phyloP scores from a whole-genome alignment of 73 alveolate genomes.

The Blepharisma japonicum region DNA sequence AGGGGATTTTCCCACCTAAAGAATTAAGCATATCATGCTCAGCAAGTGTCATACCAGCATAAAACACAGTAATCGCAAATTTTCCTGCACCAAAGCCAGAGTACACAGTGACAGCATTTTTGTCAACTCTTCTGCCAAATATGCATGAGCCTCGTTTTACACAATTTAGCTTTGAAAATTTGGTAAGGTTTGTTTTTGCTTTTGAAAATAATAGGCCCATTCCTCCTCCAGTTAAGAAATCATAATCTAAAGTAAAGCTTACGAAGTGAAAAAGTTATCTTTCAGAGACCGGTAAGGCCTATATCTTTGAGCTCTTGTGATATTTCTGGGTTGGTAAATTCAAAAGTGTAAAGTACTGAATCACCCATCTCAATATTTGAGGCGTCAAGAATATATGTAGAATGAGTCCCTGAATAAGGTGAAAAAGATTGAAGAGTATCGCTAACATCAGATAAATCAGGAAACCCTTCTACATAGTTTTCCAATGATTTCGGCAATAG shows the following conservation, averaged over 20 bases:
- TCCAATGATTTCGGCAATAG: background rate
- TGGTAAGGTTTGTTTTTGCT: background rate
- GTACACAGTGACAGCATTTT: background rate
- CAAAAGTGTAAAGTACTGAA: background rate
- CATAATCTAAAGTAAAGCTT: background rate
- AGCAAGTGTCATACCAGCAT: background rate
- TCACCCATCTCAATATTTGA: background rate
- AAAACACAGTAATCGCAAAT: background rate
- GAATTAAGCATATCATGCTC: background rate
- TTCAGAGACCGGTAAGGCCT: background rate
- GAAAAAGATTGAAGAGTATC: background rate
- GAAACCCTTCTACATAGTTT: background rate
- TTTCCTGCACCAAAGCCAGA: background rate
- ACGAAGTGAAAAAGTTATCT: slow-evolving; percentile 23
- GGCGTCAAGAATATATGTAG: background rate
- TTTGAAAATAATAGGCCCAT: background rate
- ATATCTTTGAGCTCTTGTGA: background rate
- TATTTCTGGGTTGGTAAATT: background rate
- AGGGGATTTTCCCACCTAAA: background rate
- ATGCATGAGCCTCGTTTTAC: background rate
- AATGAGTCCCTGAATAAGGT: background rate
- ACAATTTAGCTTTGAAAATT: background rate
- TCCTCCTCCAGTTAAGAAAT: slow-evolving; percentile 6
- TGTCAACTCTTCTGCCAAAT: background rate
- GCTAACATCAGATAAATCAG: background rate